Evolutionary conservation across 1,139 yeast genomes (phyloP).

Genomic region (Sugiyamaella xylanicola): DNA sequence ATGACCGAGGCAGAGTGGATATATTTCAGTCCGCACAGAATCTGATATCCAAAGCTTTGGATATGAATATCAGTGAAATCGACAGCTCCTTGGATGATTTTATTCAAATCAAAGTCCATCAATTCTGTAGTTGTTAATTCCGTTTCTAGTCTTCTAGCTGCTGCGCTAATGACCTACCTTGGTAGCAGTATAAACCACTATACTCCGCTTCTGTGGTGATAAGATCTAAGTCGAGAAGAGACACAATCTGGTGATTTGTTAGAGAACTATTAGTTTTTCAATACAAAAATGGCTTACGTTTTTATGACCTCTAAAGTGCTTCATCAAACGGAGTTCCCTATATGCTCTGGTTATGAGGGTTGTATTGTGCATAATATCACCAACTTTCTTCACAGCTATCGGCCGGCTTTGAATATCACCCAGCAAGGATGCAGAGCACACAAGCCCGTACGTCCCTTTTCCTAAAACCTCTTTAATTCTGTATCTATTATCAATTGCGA

Average conservation of each 20-base stretch:
- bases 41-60: constrained; percentile 73
- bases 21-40: constrained; percentile 76
- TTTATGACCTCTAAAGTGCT: constrained; percentile 88
- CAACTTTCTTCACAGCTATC: constrained; percentile 79
- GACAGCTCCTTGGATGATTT: constrained; percentile 68
- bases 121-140: too few species aligned
- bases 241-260: constrained; percentile 52
- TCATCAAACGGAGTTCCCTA: constrained; percentile 80
- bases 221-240: constrained; percentile 71
- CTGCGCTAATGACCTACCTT: too few species aligned
- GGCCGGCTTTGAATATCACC: constrained; percentile 28
- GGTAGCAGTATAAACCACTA: constrained; percentile 84
- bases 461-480: constrained; percentile 64
- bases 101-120: constrained; percentile 76
- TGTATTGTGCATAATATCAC: constrained; percentile 83
- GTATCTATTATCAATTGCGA: constrained; percentile 68
- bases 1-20: constrained; percentile 76
- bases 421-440: constrained; percentile 70
- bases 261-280: constrained; percentile 11
- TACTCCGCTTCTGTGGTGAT: constrained; percentile 59
- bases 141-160: too few species aligned
- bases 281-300: constrained; percentile 47
- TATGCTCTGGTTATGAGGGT: constrained; percentile 86
- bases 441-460: constrained; percentile 88
- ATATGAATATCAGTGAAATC: constrained; percentile 84